Percentiles rank a stretch among this genome's conserved stretches.
Conservation (phyloP, 148 eudicot genomes). For the Camellia lanceoleosa region DNA sequence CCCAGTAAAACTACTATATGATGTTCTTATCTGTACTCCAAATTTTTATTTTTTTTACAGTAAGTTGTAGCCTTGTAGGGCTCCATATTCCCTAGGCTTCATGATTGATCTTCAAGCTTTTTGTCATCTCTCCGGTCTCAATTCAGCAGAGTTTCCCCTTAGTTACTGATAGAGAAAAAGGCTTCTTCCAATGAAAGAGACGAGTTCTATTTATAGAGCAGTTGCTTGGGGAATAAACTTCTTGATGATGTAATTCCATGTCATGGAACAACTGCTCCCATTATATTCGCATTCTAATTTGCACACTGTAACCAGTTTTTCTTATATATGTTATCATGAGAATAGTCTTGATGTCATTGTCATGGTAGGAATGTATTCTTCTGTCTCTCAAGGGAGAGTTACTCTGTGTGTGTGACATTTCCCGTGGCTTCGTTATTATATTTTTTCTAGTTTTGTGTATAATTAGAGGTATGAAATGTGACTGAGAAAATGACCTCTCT, state of each 20-base stretch:
- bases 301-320: background rate
- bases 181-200: background rate
- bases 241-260: background rate
- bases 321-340: background rate
- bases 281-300: background rate
- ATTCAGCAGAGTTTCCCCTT: background rate
- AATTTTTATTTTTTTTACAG: background rate
- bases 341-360: background rate
- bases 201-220: background rate
- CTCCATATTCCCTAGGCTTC: background rate
- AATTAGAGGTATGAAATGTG: background rate
- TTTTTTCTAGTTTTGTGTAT: background rate
- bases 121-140: background rate
- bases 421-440: background rate
- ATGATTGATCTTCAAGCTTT: background rate
- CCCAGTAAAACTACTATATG: too few species aligned
- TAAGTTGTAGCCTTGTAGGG: background rate
- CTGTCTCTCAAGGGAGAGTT: background rate
- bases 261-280: background rate
- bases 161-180: background rate
- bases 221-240: background rate
- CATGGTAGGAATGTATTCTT: background rate
- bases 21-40: too few species aligned
- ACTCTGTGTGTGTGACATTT: background rate
- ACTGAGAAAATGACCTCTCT: background rate